Evolutionary conservation across 2,329 filamentous ascomycete species (phyloP).

Genomic region (Lecanicillium sp.): DNA sequence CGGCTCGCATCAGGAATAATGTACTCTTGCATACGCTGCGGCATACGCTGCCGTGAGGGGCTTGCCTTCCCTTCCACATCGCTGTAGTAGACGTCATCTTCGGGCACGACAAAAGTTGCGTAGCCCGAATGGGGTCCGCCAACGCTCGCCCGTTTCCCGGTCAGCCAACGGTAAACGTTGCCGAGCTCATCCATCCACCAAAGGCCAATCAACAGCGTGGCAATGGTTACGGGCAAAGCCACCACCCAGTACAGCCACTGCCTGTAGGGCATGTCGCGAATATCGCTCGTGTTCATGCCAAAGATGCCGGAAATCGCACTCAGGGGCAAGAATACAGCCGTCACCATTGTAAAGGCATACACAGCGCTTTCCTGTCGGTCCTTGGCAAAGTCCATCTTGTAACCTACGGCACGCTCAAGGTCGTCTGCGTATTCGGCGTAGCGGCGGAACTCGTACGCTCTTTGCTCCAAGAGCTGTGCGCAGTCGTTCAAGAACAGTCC

Average conservation of each 20-base stretch:
- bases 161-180: conserved; percentile 22
- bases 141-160: conserved; percentile 9
- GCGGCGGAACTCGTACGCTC: conserved; percentile 24
- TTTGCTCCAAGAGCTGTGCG: conserved; percentile 26
- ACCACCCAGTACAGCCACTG: conserved; percentile 45
- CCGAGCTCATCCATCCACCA: conserved; percentile 36
- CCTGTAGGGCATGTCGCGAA: conserved; percentile 38
- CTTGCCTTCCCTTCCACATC: too few relatives aligned
- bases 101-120: too few relatives aligned
- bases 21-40: too few relatives aligned
- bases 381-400: conserved; percentile 31
- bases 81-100: too few relatives aligned
- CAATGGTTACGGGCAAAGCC: conserved; percentile 36
- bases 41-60: too few relatives aligned
- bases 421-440: conserved; percentile 22
- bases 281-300: conserved; percentile 45
- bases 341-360: conserved; percentile 42
- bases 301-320: conserved; percentile 39
- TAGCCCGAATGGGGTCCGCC: neutral
- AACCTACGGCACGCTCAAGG: conserved; percentile 21
- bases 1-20: too few relatives aligned
- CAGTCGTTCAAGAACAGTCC: conserved; percentile 32
- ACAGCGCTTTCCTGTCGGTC: conserved; percentile 40
- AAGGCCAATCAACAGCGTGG: conserved; percentile 30
- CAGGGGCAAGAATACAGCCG: conserved; percentile 40